These are phyloP conservation scores for Entamoeba nuttalli DNA, from an alignment of 208 protist species.

Conservation along the genomic window DNA sequence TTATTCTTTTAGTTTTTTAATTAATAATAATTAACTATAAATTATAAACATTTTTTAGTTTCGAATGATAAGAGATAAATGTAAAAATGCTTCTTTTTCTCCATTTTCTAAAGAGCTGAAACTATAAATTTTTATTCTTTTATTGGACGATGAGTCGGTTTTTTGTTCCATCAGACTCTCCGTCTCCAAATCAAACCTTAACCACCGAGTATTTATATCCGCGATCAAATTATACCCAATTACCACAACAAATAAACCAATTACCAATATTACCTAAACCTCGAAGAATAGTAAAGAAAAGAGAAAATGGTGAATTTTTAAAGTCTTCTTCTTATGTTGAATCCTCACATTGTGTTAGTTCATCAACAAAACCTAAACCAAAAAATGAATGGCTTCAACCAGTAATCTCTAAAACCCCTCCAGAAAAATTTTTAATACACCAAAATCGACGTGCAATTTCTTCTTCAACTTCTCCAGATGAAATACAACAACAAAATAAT, in stretches of 20 bases:
- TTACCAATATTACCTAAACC: background rate
- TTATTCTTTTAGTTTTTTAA: too few relatives aligned
- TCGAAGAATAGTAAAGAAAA: background rate
- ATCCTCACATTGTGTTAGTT: background rate
- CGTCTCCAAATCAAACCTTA: background rate
- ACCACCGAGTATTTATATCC: background rate
- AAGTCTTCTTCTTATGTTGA: background rate
- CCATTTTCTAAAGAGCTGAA: too few relatives aligned
- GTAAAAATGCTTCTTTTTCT: too few relatives aligned
- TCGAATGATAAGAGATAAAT: too few relatives aligned
- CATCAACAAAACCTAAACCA: background rate
- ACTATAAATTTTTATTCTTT: too few relatives aligned
- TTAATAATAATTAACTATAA: too few relatives aligned
- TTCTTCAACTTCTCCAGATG: background rate
- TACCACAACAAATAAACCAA: background rate
- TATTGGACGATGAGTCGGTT: background rate
- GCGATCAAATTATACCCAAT: background rate
- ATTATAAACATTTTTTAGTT: too few relatives aligned
- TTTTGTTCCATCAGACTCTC: background rate
- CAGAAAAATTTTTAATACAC: background rate
- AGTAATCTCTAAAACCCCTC: background rate
- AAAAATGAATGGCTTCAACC: background rate
- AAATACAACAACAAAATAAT: too few relatives aligned
- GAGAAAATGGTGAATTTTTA: background rate
- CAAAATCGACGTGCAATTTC: background rate